Conservation (phyloP, 73 alveolate species). For the Paramecium octaurelia region DNA sequence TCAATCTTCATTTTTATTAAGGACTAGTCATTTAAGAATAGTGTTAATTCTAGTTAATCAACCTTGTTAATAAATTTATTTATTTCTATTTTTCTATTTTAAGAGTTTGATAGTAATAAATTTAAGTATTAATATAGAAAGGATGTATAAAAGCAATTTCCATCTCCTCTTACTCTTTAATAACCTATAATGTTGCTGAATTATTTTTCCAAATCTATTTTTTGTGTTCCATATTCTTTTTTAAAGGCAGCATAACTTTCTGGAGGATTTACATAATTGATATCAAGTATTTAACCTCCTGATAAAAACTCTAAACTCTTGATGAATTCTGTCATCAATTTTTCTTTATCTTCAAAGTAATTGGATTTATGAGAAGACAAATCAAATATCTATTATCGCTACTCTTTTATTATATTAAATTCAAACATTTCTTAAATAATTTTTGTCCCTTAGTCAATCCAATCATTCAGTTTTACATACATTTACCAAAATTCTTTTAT, state of each 20-base stretch:
- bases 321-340: background rate
- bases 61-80: background rate
- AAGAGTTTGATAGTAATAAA: background rate
- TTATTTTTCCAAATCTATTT: background rate
- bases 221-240: background rate
- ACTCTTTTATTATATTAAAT: background rate
- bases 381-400: background rate
- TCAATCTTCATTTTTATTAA: background rate
- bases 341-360: background rate
- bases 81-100: background rate
- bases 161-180: conserved; percentile 33
- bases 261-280: background rate
- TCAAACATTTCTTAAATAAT: background rate
- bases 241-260: background rate
- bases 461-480: background rate
- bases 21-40: background rate
- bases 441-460: background rate
- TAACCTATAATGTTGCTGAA: background rate
- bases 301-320: background rate
- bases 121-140: background rate
- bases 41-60: background rate
- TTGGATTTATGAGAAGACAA: background rate
- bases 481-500: background rate
- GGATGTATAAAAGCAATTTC: background rate
- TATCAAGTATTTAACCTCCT: background rate